Conservation (phyloP, 352 stramenopile species). For the Pythium chondricola region DNA sequence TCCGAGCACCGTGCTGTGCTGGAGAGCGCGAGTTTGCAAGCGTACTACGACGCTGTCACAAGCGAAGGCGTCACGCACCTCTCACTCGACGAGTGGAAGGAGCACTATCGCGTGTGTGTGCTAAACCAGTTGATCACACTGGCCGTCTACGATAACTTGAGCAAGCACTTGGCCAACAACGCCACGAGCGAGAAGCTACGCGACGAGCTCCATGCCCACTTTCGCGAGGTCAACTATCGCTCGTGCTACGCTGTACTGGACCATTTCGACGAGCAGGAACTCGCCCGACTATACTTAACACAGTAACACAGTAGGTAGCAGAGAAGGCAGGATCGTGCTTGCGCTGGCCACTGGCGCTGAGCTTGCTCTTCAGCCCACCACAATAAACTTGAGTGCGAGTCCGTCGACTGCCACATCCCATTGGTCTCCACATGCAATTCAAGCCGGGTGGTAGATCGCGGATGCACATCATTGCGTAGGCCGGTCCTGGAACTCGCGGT, state of each 20-base stretch:
- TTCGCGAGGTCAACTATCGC: constrained; percentile 62
- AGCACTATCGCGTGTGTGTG: constrained; percentile 54
- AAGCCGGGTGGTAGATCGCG: no score
- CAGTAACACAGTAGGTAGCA: no score
- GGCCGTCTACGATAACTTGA: constrained; percentile 72
- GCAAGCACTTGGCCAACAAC: constrained; percentile 69
- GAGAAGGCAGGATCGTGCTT: no score
- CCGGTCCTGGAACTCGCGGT: no score
- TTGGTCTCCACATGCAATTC: no score
- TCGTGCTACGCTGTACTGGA: constrained; percentile 60
- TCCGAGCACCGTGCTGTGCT: constrained; percentile 30
- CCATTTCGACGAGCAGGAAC: constrained; percentile 32
- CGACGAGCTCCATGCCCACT: constrained; percentile 52
- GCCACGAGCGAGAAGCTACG: constrained; percentile 62
- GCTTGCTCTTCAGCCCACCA: no score
- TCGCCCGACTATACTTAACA: constrained; percentile 1
- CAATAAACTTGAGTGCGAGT: no score
- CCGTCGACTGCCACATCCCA: no score
- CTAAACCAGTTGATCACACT: constrained; percentile 83
- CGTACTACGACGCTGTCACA: constrained; percentile 34
- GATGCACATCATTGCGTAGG: no score
- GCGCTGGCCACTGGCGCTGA: no score
- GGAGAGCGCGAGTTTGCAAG: constrained; percentile 30
- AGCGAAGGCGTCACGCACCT: constrained; percentile 17
- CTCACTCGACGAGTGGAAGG: constrained; percentile 34